Percentiles rank a stretch among this genome's conserved stretches.
These are phyloP conservation scores for Benincasa hispida DNA, from an alignment of 306 rosid genomes.

Conservation along the genomic window DNA sequence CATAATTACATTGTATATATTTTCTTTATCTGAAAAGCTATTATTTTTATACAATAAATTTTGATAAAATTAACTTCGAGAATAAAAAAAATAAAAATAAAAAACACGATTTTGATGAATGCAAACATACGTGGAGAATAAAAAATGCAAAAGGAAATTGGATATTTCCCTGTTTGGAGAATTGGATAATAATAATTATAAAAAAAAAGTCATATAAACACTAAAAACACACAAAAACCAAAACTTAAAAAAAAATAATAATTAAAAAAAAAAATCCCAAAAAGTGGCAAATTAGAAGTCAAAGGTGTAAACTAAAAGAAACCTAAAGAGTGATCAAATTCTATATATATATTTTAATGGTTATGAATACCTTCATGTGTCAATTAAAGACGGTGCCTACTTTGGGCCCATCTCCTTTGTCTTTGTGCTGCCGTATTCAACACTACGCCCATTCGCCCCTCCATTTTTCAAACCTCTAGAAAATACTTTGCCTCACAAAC, in stretches of 20 bases:
- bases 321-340: background rate
- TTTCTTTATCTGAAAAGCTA: no score
- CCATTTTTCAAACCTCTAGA: background rate
- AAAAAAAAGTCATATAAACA: background rate
- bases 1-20: no score
- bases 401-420: constrained; percentile 38
- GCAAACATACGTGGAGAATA: background rate
- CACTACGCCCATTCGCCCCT: constrained; percentile 9
- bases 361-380: constrained; percentile 17
- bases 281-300: background rate
- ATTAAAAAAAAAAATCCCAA: background rate
- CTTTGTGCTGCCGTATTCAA: constrained; percentile 47
- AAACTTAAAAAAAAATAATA: background rate
- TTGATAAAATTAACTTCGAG: no score
- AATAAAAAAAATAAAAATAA: no score
- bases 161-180: background rate
- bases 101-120: no score
- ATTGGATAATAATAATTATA: no score
- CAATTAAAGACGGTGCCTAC: constrained; percentile 88
- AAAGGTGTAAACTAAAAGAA: background rate
- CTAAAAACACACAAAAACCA: background rate
- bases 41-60: no score
- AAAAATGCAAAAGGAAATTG: background rate
- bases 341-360: background rate
- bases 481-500: background rate